Evolutionary conservation across 495 filamentous ascomycete genomes (phyloP).

Genomic region (Clohesyomyces aquaticus): DNA sequence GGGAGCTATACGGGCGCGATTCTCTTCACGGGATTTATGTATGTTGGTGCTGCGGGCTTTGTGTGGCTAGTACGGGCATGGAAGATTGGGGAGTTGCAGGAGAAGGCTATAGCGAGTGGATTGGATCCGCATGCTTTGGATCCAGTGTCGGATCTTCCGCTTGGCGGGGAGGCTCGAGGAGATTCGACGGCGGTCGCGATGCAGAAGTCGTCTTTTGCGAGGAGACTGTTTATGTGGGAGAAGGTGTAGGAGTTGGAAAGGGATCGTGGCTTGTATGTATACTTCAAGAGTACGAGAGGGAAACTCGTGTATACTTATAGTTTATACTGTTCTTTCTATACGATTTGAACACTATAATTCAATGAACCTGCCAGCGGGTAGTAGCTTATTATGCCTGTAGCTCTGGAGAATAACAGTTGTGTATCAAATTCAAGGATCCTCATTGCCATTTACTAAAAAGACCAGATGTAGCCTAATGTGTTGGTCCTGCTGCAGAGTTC

Average conservation of each 20-base stretch:
- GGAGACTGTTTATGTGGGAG: conserved; percentile 35
- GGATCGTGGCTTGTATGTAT: neutral
- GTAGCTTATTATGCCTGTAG: too few relatives aligned
- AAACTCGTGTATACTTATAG: neutral
- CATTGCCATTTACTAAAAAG: too few relatives aligned
- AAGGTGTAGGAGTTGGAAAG: conserved; percentile 27
- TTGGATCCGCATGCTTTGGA: neutral
- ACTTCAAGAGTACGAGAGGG: neutral
- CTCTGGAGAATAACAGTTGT: too few relatives aligned
- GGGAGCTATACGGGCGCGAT: conserved; percentile 64
- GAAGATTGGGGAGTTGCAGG: conserved; percentile 62
- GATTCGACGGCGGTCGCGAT: neutral
- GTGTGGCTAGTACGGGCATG: conserved; percentile 60
- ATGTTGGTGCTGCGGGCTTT: conserved; percentile 61
- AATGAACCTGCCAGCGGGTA: too few relatives aligned
- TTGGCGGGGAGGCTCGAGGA: neutral
- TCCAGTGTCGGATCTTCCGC: conserved; percentile 2
- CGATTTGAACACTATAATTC: too few relatives aligned
- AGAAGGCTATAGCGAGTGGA: conserved; percentile 13
- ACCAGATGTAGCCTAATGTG: too few relatives aligned
- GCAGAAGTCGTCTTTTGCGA: conserved; percentile 29
- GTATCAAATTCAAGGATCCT: too few relatives aligned
- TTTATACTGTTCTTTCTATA: too few relatives aligned
- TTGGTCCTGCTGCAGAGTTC: too few relatives aligned
- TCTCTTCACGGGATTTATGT: conserved; percentile 69